Base-by-base conservation (phyloP, 768 basidiomycete species). In the Suillus lakei region DNA sequence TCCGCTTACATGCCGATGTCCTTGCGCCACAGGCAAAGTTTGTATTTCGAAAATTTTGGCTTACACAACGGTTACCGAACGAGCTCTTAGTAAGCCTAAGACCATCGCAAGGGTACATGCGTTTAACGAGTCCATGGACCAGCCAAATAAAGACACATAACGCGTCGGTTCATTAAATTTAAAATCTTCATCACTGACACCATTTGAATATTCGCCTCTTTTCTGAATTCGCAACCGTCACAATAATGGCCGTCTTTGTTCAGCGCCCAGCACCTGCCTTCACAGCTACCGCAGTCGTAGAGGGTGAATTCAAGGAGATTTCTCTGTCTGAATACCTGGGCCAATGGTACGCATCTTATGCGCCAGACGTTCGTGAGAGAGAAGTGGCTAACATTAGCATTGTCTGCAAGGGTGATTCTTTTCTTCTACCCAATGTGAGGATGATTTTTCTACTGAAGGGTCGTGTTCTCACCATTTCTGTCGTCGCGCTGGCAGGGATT, bases 341-440 rank as follows among this genome's bases (percentile, higher is more conserved):
- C 39, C 86, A 93, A 90, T 97, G 94, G 94, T 94, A 68, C 23
- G 83, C 72, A 55, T 59, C 44, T 59, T 63, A 50, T 66, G 39
- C 64, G 1, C 18, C 21, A 64, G 54, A 59, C 58, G 21, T 41
- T 41, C 58, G 58, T 60, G 56, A 61, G 58, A 61, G 58, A 39
- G 38, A 43, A 63, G 34, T 15, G 30, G 38, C 50, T 55, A 55
- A n/a, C 55, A 41, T 41, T 28, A 38, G 44, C 59, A n/a, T 63
- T 60, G 44, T 51, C 38, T 32, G 39, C 62, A 64, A 96, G 95
- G 95, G 89, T 96, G n/a, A 85, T 96, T 41, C 87, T 98, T 21
- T 85, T 97, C 78, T 96, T 97, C 82, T 98, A 98, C 80, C 96
- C 96, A 6, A 87, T 97, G 92, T 94, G 80, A 68, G 90, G 78